Conservation (phyloP, 1,284 basidiomycete species). For the Puccinia brachypodii region DNA sequence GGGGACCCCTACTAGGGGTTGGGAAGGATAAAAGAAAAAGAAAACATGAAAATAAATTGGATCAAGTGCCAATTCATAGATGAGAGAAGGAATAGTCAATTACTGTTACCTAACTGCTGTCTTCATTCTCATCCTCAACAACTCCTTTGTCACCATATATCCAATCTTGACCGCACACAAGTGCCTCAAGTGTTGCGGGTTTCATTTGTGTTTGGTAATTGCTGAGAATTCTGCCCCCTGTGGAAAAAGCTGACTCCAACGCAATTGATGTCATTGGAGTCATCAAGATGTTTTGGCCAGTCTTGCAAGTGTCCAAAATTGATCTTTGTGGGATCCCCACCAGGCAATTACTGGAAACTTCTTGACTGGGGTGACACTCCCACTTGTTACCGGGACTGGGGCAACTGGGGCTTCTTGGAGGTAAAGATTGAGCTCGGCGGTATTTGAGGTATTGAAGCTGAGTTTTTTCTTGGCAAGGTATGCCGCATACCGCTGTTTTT, state of each 20-base stretch:
- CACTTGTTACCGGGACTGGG: neutral
- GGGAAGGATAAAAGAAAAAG: too few species aligned
- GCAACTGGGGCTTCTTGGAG: neutral
- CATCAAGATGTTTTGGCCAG: neutral
- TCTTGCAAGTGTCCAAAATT: neutral
- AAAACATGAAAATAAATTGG: too few species aligned
- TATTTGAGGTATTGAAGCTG: conserved; percentile 1
- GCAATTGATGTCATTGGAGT: neutral
- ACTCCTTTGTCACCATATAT: neutral
- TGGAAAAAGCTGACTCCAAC: neutral
- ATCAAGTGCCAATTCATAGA: too few species aligned
- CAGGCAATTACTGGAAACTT: neutral
- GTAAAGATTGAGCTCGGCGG: neutral
- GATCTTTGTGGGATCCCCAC: neutral
- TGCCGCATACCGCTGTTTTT: neutral
- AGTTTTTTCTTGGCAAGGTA: too few species aligned
- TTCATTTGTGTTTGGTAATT: neutral
- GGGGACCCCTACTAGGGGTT: too few species aligned
- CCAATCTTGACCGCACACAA: neutral
- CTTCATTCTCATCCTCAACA: neutral
- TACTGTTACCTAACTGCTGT: too few species aligned
- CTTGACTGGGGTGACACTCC: too few species aligned
- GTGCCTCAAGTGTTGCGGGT: neutral
- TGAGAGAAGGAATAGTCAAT: too few species aligned
- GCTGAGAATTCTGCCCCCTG: neutral